phyloP scores from a whole-genome alignment of 805 yeast species.

The Wickerhamiella azyma region DNA sequence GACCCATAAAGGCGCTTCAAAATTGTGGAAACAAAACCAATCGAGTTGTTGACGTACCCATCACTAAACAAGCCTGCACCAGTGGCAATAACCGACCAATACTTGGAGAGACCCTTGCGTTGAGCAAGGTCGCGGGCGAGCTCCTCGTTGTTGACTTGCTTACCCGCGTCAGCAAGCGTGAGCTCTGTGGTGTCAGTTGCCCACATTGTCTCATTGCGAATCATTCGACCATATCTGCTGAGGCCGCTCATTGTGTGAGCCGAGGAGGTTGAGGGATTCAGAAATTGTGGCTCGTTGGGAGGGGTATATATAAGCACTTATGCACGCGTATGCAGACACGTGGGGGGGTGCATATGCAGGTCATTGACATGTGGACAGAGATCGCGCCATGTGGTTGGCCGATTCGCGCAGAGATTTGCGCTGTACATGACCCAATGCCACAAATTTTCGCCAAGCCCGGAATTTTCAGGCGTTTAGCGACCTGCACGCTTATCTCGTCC shows the following conservation, averaged over 20 bases:
- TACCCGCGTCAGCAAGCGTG: conserved; percentile 1
- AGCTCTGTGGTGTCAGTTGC: conserved; percentile 3
- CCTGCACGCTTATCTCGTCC: too few relatives aligned
- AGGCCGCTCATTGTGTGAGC: background rate
- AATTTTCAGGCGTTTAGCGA: too few relatives aligned
- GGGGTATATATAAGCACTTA: background rate
- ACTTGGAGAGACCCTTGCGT: conserved; percentile 21
- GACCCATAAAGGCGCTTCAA: conserved; percentile 50
- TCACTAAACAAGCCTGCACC: conserved; percentile 93
- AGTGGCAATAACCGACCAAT: conserved; percentile 63
- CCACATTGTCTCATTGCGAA: conserved; percentile 5
- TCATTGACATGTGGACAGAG: background rate
- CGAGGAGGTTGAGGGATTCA: background rate
- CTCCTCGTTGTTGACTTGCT: background rate
- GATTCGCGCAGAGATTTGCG: too few relatives aligned
- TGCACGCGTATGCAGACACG: background rate
- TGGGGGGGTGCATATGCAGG: background rate
- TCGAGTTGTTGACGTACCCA: conserved; percentile 80
- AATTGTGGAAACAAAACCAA: conserved; percentile 64
- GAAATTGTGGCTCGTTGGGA: background rate
- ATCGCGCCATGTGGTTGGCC: background rate
- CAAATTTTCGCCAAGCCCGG: too few relatives aligned
- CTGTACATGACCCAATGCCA: background rate
- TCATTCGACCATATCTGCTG: background rate
- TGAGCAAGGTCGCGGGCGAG: background rate